Percentiles rank a stretch among this genome's conserved stretches.
Conservation (phyloP, 2,329 filamentous ascomycete species). For the Monilinia vaccinii-corymbosi region DNA sequence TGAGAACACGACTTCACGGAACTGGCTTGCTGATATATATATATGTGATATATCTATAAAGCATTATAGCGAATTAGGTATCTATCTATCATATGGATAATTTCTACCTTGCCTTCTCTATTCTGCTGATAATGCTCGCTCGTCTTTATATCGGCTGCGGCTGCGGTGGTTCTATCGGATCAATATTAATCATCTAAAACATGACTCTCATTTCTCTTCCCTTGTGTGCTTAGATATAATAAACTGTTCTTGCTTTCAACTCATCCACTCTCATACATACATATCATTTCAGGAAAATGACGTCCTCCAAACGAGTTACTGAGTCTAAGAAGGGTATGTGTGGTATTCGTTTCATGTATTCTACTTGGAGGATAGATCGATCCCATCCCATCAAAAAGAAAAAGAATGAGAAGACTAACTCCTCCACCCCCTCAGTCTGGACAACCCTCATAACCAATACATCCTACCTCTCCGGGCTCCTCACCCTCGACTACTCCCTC, state of each 20-base stretch:
- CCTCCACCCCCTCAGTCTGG: conserved; percentile 57
- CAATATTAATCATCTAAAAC: no score
- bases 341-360: neutral
- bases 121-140: no score
- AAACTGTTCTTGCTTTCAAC: neutral
- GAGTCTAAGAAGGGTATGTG: conserved; percentile 26
- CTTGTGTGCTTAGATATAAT: no score
- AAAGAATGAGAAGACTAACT: conserved; percentile 9
- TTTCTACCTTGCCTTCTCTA: no score
- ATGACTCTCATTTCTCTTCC: no score
- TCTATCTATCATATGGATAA: no score
- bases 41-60: no score
- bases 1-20: no score
- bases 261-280: neutral
- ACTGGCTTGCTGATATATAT: no score
- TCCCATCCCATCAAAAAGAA: neutral
- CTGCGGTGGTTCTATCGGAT: no score
- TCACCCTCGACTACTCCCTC: conserved; percentile 73
- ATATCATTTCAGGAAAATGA: conserved; percentile 7
- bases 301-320: conserved; percentile 18
- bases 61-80: no score
- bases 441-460: conserved; percentile 80
- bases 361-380: neutral
- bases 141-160: no score
- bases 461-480: conserved; percentile 69